Base-by-base conservation (phyloP, 2,329 filamentous ascomycete species). In the Fusarium chaquense region DNA sequence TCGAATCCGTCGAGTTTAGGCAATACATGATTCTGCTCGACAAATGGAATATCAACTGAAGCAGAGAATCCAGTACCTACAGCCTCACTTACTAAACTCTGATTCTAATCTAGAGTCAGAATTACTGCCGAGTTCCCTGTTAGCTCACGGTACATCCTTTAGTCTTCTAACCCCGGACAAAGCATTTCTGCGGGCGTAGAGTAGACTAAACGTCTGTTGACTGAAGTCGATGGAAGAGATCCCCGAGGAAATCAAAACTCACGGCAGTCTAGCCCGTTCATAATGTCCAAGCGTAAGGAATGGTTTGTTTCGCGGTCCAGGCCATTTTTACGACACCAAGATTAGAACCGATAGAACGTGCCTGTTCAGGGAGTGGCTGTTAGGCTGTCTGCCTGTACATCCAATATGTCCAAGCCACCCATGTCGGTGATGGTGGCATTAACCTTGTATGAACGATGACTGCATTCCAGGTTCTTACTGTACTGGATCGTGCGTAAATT, bases 401-500 rank as follows among this genome's bases (percentile, higher is more conserved):
- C 13, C 10, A 38, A 24, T 7, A 26, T 26, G 26, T 22, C n/a
- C 38, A 45, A 32, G 51, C 24, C 43, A 56, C 20, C 53, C 53
- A 50, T 56, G 43, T 36, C 32, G 32, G 15, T 26, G 53, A 56
- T 56, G 43, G 35, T 7, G 43, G 33, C 53, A 50, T 18, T 47
- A 36, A 18, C 13, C 15, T n/a, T 24, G 4, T 22, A 18, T 28
- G 22, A 30, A 20, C 10, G 49, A 28, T 30, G 20, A 18, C 36
- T 41, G 26, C 24, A 41, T 36, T 38, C 10, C 49, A 15, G 22
- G 28, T 32, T n/a, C 44, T 28, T 30, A 44, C 41, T 44, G 41
- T 28, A 26, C 41, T 44, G 43, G 43, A 30, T 45, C 8, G 24
- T n/a, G n/a, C 18, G 6, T n/a, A 45, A 45, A 30, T 30, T 45